These are phyloP conservation scores for Holtermanniella nyarrowii DNA, from an alignment of 768 basidiomycete species.

Conservation along the genomic window DNA sequence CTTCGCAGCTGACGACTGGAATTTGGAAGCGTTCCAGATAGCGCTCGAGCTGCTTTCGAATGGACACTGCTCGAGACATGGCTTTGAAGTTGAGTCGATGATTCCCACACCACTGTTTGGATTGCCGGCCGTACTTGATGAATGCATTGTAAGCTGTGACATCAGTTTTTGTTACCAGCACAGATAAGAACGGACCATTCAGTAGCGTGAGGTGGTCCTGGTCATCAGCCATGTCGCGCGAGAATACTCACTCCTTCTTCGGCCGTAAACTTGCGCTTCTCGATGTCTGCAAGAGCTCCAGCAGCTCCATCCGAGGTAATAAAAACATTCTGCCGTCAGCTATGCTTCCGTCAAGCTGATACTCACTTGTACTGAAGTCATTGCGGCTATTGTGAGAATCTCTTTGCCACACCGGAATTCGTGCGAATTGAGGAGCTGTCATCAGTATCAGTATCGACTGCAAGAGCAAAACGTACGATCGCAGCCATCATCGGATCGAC, in stretches of 20 bases:
- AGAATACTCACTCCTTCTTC: constrained; percentile 74
- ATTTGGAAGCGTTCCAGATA: constrained; percentile 85
- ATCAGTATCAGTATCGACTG: neutral
- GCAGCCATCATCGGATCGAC: constrained; percentile 87
- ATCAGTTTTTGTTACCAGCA: neutral
- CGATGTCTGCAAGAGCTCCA: constrained; percentile 79
- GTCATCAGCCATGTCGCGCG: neutral
- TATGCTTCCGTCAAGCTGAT: neutral
- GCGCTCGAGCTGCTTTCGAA: constrained; percentile 86
- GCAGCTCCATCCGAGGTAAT: constrained; percentile 73
- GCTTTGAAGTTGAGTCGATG: constrained; percentile 90
- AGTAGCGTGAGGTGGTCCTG: constrained; percentile 91
- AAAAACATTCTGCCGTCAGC: constrained; percentile 65
- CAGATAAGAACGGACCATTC: constrained; percentile 53
- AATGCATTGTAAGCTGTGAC: constrained; percentile 83
- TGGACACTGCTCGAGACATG: constrained; percentile 85
- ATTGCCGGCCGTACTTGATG: constrained; percentile 56
- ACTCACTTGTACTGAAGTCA: constrained; percentile 77
- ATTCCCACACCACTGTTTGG: constrained; percentile 83
- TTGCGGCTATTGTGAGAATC: constrained; percentile 88
- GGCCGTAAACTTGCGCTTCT: constrained; percentile 89
- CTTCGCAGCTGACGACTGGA: constrained; percentile 74
- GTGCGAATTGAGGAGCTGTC: constrained; percentile 75
- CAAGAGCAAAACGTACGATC: constrained; percentile 56
- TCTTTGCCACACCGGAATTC: constrained; percentile 87